These are phyloP conservation scores for Phytophthora idaei DNA, from an alignment of 352 stramenopile species.

Conservation along the genomic window DNA sequence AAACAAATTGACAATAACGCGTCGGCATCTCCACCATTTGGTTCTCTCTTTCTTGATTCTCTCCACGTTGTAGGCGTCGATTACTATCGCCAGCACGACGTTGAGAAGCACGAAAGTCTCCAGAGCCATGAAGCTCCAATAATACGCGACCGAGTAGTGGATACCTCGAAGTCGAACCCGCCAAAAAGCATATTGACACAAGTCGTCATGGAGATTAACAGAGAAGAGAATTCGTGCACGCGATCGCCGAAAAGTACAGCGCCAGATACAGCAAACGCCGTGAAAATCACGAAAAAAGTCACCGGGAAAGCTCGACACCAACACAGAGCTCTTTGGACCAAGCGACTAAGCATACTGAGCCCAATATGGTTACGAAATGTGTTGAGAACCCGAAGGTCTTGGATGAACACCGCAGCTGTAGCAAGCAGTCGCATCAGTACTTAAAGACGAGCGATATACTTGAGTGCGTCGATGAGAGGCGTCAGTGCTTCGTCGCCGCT, in stretches of 20 bases:
- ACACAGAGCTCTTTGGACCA: background rate
- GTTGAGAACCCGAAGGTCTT: slow-evolving; percentile 44
- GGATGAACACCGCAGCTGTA: slow-evolving; percentile 36
- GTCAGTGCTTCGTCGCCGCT: slow-evolving; percentile 8
- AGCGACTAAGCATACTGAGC: slow-evolving; percentile 33
- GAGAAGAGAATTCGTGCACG: background rate
- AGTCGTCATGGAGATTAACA: background rate
- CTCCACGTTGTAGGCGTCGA: slow-evolving; percentile 54
- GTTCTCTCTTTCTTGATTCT: slow-evolving; percentile 32
- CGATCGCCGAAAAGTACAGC: background rate
- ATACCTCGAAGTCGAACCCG: slow-evolving; percentile 56
- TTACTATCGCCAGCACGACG: slow-evolving; percentile 71
- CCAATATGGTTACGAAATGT: slow-evolving; percentile 55
- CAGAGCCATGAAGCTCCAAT: slow-evolving; percentile 66
- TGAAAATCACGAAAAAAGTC: background rate
- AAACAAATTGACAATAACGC: slow-evolving; percentile 11
- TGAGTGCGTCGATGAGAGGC: slow-evolving; percentile 21
- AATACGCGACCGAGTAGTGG: slow-evolving; percentile 55
- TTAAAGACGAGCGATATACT: slow-evolving; percentile 32
- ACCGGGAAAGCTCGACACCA: background rate
- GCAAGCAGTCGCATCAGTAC: slow-evolving; percentile 37
- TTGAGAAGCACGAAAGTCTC: slow-evolving; percentile 67
- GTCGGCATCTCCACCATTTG: slow-evolving; percentile 26
- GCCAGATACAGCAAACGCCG: background rate
- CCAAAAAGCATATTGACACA: slow-evolving; percentile 52